Evolutionary conservation across 2,329 filamentous ascomycete genomes (phyloP).

Genomic region (Trichoderma aggressivum): DNA sequence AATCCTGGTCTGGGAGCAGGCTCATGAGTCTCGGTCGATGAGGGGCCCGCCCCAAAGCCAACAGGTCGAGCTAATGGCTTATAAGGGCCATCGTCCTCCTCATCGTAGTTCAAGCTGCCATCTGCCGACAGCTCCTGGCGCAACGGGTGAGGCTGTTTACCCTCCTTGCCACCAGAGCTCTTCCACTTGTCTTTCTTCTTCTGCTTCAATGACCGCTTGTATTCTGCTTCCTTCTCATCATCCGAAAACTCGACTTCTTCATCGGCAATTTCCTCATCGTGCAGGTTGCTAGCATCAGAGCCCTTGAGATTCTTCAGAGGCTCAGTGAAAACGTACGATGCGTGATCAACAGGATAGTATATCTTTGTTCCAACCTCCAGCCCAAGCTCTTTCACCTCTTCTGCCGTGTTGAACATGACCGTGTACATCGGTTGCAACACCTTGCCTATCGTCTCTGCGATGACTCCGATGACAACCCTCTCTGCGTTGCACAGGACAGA

Average conservation of each 20-base stretch:
- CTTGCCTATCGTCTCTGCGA: slow-evolving; percentile 82
- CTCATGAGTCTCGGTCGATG: slow-evolving; percentile 38
- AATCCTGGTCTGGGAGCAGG: slow-evolving; percentile 31
- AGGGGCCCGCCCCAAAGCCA: slow-evolving; percentile 54
- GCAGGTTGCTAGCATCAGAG: slow-evolving; percentile 89
- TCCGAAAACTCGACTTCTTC: slow-evolving; percentile 96
- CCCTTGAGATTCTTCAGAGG: slow-evolving; percentile 76
- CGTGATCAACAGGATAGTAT: slow-evolving; percentile 76
- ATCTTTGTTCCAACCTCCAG: slow-evolving; percentile 67
- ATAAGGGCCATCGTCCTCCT: slow-evolving; percentile 67
- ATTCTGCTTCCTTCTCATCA: slow-evolving; percentile 87
- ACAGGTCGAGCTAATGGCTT: slow-evolving; percentile 66
- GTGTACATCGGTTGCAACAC: slow-evolving; percentile 85
- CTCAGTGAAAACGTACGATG: slow-evolving; percentile 82
- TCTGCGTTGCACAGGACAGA: slow-evolving; percentile 79
- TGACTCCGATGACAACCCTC: slow-evolving; percentile 71
- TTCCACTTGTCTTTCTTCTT: slow-evolving; percentile 55
- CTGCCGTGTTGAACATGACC: slow-evolving; percentile 66
- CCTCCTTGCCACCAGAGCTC: slow-evolving; percentile 37
- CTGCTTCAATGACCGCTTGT: slow-evolving; percentile 67
- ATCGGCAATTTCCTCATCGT: slow-evolving; percentile 84
- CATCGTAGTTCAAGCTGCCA: slow-evolving; percentile 63
- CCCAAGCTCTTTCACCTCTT: slow-evolving; percentile 64
- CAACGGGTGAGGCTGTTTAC: slow-evolving; percentile 39
- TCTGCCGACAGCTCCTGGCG: slow-evolving; percentile 39